Conservation (phyloP, 106 monocot species). For the Triglochin maritima region DNA sequence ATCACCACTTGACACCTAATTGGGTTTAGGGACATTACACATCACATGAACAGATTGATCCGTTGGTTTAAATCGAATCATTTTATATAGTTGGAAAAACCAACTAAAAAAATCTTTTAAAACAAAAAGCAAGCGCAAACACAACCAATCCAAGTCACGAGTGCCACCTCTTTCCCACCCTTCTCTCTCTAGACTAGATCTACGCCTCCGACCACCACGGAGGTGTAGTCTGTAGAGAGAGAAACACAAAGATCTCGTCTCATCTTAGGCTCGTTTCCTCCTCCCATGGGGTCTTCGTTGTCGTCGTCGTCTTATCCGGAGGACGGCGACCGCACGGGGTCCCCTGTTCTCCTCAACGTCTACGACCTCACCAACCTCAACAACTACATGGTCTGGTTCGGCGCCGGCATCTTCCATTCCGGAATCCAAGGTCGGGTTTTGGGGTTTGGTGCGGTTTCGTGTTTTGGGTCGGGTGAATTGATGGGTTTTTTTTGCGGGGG, state of each 20-base stretch:
- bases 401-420: slow-evolving; percentile 82
- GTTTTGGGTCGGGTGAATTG: neutral
- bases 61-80: too few relatives aligned
- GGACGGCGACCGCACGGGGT: neutral
- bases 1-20: too few relatives aligned
- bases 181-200: neutral
- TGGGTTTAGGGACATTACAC: too few relatives aligned
- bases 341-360: slow-evolving; percentile 39
- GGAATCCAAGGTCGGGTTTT: slow-evolving; percentile 68
- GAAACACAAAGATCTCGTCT: neutral
- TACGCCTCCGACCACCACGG: neutral
- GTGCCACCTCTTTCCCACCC: neutral
- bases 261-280: neutral
- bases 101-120: neutral
- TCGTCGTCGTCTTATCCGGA: neutral
- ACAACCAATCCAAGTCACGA: neutral
- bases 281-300: slow-evolving; percentile 18
- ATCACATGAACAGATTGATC: too few relatives aligned
- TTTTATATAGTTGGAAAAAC: too few relatives aligned
- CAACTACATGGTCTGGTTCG: slow-evolving; percentile 71
- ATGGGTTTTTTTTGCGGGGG: neutral
- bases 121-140: too few relatives aligned
- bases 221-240: neutral
- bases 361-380: slow-evolving; percentile 76
- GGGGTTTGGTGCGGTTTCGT: neutral